phyloP scores from a whole-genome alignment of 2,329 filamentous ascomycete species.

The Thelonectria olida region DNA sequence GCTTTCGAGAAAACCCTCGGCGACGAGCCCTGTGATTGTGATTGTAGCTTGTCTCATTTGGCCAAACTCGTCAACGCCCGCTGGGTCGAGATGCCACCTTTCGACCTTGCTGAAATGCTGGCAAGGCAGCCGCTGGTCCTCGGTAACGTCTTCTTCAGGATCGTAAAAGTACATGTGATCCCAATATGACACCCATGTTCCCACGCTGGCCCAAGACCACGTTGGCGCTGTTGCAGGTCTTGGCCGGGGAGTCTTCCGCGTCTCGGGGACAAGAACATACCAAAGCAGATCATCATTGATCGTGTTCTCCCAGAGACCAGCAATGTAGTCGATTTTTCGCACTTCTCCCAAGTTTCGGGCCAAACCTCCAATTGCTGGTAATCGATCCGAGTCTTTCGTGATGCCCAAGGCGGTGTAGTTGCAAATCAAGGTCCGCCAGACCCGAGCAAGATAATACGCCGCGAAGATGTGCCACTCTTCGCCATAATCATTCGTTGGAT shows the following conservation, averaged over 20 bases:
- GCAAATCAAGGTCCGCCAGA: slow-evolving; percentile 17
- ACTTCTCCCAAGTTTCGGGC: slow-evolving; percentile 1
- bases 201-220: slow-evolving; percentile 16
- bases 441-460: slow-evolving; percentile 4
- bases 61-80: slow-evolving; percentile 15
- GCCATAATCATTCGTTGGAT: not conserved
- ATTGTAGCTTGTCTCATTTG: not conserved
- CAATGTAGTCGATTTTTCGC: slow-evolving; percentile 5
- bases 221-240: not conserved
- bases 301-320: slow-evolving; percentile 13
- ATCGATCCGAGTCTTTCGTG: slow-evolving; percentile 7
- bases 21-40: slow-evolving; percentile 2
- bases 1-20: not conserved
- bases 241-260: not conserved
- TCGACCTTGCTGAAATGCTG: slow-evolving; percentile 6
- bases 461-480: slow-evolving; percentile 10
- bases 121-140: slow-evolving; percentile 11
- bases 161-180: slow-evolving; percentile 4
- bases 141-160: not conserved
- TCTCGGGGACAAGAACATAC: not conserved
- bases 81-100: slow-evolving; percentile 2
- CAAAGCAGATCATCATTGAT: slow-evolving; percentile 16
- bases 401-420: slow-evolving; percentile 6
- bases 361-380: slow-evolving; percentile 14
- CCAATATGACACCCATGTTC: slow-evolving; percentile 8